Evolutionary conservation across 208 protist species (phyloP).

Genomic region (Trypanosoma congolense): DNA sequence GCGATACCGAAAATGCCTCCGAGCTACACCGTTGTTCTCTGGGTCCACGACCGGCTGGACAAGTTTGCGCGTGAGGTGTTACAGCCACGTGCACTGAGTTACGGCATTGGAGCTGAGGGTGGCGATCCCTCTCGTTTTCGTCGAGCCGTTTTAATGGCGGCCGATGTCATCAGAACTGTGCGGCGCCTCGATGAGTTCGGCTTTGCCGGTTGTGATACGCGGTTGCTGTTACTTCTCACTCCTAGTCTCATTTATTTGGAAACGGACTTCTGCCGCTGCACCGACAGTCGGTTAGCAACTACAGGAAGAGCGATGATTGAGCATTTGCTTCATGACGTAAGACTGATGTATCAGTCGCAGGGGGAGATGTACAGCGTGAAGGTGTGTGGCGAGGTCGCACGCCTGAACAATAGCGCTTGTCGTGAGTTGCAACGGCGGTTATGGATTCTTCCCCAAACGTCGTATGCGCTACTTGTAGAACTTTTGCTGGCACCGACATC

Average conservation of each 20-base stretch:
- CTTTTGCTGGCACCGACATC: constrained; percentile 64
- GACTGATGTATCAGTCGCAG: constrained; percentile 28
- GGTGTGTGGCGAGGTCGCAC: constrained; percentile 50
- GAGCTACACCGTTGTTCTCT: constrained; percentile 69
- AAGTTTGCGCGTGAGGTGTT: constrained; percentile 67
- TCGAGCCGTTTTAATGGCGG: constrained; percentile 55
- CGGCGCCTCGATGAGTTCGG: constrained; percentile 42
- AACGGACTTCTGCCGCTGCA: constrained; percentile 57
- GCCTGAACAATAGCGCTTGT: constrained; percentile 40
- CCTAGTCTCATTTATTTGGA: constrained; percentile 69
- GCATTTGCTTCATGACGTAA: constrained; percentile 43
- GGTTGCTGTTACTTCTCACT: constrained; percentile 60
- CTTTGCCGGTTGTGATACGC: constrained; percentile 65
- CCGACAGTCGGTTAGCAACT: constrained; percentile 38
- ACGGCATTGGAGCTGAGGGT: constrained; percentile 69
- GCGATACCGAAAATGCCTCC: constrained; percentile 36
- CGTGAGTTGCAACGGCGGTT: constrained; percentile 38
- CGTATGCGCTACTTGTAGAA: constrained; percentile 57
- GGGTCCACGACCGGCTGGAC: constrained; percentile 67
- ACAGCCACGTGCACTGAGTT: constrained; percentile 63
- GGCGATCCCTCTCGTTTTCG: constrained; percentile 72
- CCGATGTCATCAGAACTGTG: constrained; percentile 55
- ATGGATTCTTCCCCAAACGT: constrained; percentile 32
- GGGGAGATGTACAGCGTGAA: constrained; percentile 28
- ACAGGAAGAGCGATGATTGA: constrained; percentile 60